phyloP scores from a whole-genome alignment of 1,284 basidiomycete genomes.

The Wallemia ichthyophaga region DNA sequence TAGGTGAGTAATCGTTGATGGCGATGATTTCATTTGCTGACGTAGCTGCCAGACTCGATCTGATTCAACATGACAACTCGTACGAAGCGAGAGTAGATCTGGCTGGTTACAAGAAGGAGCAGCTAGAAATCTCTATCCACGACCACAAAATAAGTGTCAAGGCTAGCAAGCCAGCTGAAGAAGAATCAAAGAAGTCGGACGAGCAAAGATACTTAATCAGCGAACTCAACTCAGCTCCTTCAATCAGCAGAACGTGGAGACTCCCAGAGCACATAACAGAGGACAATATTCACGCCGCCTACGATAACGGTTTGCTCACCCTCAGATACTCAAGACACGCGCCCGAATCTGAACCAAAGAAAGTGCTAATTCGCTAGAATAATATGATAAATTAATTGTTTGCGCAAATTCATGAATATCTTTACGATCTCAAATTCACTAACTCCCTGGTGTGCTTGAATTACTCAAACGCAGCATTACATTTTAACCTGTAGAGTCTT shows the following conservation, averaged over 20 bases:
- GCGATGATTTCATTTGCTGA: no score
- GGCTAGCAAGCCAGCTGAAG: not conserved
- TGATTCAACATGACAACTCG: not conserved
- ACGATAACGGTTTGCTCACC: not conserved
- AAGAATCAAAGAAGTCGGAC: not conserved
- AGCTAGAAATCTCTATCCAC: not conserved
- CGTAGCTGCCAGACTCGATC: not conserved
- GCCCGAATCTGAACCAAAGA: no score
- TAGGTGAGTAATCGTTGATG: no score
- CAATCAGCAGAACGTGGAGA: not conserved
- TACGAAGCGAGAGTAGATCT: not conserved
- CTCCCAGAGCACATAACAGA: not conserved
- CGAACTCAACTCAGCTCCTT: not conserved
- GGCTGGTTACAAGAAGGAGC: not conserved
- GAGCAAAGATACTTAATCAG: not conserved
- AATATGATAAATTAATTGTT: no score
- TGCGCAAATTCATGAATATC: no score
- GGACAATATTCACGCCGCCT: not conserved
- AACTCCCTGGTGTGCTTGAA: no score
- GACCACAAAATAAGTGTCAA: not conserved
- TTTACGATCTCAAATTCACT: no score
- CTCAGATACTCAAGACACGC: no score
- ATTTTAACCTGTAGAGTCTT: no score
- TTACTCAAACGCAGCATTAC: no score
- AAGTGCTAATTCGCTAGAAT: no score